Evolutionary conservation across 352 stramenopile genomes (phyloP).

Genomic region (Phytopythium aichiense): DNA sequence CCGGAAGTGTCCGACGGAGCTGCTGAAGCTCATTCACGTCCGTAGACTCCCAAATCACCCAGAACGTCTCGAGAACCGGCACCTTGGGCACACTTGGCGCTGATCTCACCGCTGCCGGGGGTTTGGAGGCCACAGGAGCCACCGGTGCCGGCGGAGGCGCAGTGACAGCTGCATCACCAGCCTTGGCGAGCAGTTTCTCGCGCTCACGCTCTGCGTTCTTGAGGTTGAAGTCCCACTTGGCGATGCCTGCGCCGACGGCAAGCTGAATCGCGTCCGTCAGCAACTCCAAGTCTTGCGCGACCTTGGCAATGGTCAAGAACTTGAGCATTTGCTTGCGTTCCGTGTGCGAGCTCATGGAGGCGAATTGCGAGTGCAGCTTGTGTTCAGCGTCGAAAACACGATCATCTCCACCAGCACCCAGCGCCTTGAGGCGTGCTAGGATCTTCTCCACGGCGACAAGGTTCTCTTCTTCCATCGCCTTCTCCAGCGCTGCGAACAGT

Average conservation of each 20-base stretch:
- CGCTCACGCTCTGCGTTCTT: slow-evolving; percentile 71
- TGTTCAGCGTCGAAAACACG: slow-evolving; percentile 27
- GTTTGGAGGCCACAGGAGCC: neutral
- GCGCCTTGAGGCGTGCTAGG: slow-evolving; percentile 30
- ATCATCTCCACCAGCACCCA: slow-evolving; percentile 33
- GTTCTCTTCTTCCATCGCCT: slow-evolving; percentile 66
- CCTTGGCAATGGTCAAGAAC: slow-evolving; percentile 63
- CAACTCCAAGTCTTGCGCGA: slow-evolving; percentile 64
- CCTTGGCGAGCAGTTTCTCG: slow-evolving; percentile 42
- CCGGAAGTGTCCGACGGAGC: slow-evolving; percentile 12
- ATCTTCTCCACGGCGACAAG: slow-evolving; percentile 56
- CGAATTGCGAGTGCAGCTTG: slow-evolving; percentile 22
- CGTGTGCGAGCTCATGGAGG: slow-evolving; percentile 34
- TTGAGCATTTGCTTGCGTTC: slow-evolving; percentile 79
- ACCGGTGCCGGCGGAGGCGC: neutral
- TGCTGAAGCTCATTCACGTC: slow-evolving; percentile 23
- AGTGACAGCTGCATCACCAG: neutral
- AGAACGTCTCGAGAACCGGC: slow-evolving; percentile 20
- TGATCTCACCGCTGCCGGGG: neutral
- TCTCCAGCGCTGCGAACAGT: slow-evolving; percentile 49
- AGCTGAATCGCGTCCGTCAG: slow-evolving; percentile 65
- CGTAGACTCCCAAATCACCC: slow-evolving; percentile 37
- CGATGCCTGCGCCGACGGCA: slow-evolving; percentile 50
- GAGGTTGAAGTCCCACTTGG: slow-evolving; percentile 80
- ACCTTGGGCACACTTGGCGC: slow-evolving; percentile 3